phyloP scores from a whole-genome alignment of 2,329 filamentous ascomycete species.

The Cucurbitaria berberidis region DNA sequence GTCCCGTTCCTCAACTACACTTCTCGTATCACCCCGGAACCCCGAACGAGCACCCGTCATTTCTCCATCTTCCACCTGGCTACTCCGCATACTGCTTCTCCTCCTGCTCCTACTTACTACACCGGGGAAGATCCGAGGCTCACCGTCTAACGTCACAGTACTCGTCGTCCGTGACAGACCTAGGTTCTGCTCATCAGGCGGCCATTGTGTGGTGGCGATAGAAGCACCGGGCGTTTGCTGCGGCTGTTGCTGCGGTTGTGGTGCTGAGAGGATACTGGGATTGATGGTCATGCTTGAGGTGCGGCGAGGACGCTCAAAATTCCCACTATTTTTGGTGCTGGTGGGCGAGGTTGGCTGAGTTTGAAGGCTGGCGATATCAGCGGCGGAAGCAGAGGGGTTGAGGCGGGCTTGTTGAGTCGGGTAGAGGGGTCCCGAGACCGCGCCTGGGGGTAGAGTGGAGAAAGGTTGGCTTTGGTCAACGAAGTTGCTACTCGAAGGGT shows the following conservation, averaged over 20 bases:
- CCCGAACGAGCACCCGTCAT: conserved; percentile 10
- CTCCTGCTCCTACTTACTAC: conserved; percentile 61
- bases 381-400: conserved; percentile 31
- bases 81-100: conserved; percentile 39
- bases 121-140: conserved; percentile 75
- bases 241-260: conserved; percentile 31
- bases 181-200: conserved; percentile 22
- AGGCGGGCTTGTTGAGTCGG: conserved; percentile 48
- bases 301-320: conserved; percentile 33
- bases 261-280: conserved; percentile 23
- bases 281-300: conserved; percentile 39
- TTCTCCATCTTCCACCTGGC: conserved; percentile 28
- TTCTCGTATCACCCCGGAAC: conserved; percentile 7
- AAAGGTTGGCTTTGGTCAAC: conserved; percentile 41
- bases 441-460: conserved; percentile 36
- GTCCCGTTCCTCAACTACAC: conserved; percentile 14
- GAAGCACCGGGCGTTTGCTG: conserved; percentile 9
- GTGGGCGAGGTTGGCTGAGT: conserved; percentile 35
- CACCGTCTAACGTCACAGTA: conserved; percentile 53
- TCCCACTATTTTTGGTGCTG: conserved; percentile 23
- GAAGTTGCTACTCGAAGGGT: conserved; percentile 48
- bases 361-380: conserved; percentile 21
- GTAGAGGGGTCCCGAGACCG: conserved; percentile 28
- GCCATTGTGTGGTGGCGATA: conserved; percentile 3
- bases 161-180: conserved; percentile 33